Evolutionary conservation across 2,329 filamentous ascomycete genomes (phyloP), one percentile per base, ranked within the genome.

Genomic region (Cladosporium halotolerans): DNA sequence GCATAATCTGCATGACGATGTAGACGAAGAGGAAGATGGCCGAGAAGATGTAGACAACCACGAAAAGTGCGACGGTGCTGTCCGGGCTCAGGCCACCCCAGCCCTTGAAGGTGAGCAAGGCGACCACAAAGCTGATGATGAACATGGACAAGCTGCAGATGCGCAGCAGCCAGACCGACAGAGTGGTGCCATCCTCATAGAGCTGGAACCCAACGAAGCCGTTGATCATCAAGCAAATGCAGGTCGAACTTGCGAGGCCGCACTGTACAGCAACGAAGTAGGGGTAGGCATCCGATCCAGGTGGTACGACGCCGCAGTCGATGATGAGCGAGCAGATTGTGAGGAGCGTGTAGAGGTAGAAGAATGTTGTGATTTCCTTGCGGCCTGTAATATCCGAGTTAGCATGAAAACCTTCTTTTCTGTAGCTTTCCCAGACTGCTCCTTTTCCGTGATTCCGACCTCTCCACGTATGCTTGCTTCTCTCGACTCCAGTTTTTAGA

Each of bases 181-280:
- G 76, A 2, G 86, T 85, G 1, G 93, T 99, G 47, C 93, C 93
- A 65, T 99, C 93, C 72, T 99, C 93, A 70, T 99, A 99, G 10
- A 99, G 78, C 72, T 97, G 93, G 72, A 99, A 99, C 33, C 93
- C 93, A 51, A 99, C 92, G 66, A 99, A 99, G 41, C 93, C 93
- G 70, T 97, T 97, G 76, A 99, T 91, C 63, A 97, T 76, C 53
- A 99, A 77, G 69, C 87, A 95, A 23, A 89, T 92, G 68, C 93
- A 86, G 28, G 95, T 79, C 1, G 93, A 89, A 34, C 89, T 96
- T 18, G 84, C 77, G 50, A 99, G 77, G 11, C 92, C 93, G 58
- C 85, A 86, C 66, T 99, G 93, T 5, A 86, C 82, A 9, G 90
- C 88, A 59, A 89, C 87, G 66, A 99, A 96, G 76, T 96, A 99